Evolutionary conservation across 2,329 filamentous ascomycete genomes (phyloP), one percentile per base, ranked within the genome.

Genomic region (Paecilomyces sp.): DNA sequence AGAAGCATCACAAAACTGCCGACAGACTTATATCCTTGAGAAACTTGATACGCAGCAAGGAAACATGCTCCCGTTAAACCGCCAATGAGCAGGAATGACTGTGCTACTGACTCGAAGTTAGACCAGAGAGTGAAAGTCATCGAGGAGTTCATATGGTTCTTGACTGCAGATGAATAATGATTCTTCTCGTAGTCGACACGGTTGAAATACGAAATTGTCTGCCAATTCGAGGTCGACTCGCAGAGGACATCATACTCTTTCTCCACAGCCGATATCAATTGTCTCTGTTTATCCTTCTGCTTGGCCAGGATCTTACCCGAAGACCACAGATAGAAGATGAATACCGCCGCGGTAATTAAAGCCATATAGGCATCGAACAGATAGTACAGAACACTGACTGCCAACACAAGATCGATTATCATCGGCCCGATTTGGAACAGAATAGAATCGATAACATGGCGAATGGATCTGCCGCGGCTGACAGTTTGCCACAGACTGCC

Each of bases 1-100:
- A 88, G 76, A 28, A 90, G 72, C 18, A 86, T 85, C 3, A 89
- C 83, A 62, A 90, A 86, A 61, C 81, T 81, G 50, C 86, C 86
- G 12, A 87, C 75, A 0, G 81, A 77, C 53, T 79, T 79, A 8
- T 70, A 68, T 0, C 80, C 80, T 41, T 75, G 74, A 0, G 78
- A 73, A 34, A 87, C 81, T 62, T 83, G 78, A 59, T 81, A 79
- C 7, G 82, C 78, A 2, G 82, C 84, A 13, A 86, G 75, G 56
- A 83, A 69, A 68, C 79, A 75, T 64, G 76, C 78, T 62, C 79
- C 73, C 50, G 82, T 66, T 58, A 83, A 76, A 2, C 81, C 80
- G 52, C 81, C 59, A 1, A 78, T 77, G 55, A 83, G 77, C 30
- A 84, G 65, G 13, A 58, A 79, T 58, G 62, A 77, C 63, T 83